Evolutionary conservation across 2,329 filamentous ascomycete species (phyloP).

Genomic region (Hortaea werneckii): DNA sequence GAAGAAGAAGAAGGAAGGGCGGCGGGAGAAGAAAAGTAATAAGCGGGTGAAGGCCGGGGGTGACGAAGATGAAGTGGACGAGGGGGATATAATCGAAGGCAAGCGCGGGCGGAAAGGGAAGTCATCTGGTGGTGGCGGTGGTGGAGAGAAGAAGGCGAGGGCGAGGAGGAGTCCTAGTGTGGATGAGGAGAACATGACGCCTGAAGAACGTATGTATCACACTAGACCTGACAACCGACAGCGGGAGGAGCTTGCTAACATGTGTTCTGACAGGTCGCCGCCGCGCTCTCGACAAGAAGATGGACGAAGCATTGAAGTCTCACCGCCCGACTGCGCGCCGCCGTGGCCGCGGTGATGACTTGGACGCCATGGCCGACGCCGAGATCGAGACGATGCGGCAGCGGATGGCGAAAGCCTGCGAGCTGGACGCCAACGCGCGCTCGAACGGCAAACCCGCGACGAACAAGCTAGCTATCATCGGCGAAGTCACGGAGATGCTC

Average conservation of each 20-base stretch:
- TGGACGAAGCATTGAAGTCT: slow-evolving; percentile 82
- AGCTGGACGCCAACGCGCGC: slow-evolving; percentile 75
- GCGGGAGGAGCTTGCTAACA: not conserved
- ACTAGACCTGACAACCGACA: not conserved
- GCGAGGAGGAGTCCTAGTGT: slow-evolving; percentile 42
- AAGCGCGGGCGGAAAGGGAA: slow-evolving; percentile 44
- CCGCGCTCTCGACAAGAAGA: slow-evolving; percentile 72
- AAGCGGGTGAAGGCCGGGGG: slow-evolving; percentile 41
- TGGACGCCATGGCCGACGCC: slow-evolving; percentile 82
- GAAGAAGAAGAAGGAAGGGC: too few species aligned
- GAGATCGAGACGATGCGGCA: slow-evolving; percentile 80
- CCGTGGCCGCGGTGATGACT: slow-evolving; percentile 72
- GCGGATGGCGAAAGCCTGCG: slow-evolving; percentile 82
- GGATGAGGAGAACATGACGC: slow-evolving; percentile 70
- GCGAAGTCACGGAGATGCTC: slow-evolving; percentile 76
- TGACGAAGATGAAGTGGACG: slow-evolving; percentile 42
- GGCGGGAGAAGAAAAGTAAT: slow-evolving; percentile 41
- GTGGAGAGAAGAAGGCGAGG: slow-evolving; percentile 29
- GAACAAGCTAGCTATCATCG: slow-evolving; percentile 87
- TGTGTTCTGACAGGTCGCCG: slow-evolving; percentile 46
- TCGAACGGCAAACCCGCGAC: slow-evolving; percentile 69
- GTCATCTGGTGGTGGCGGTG: slow-evolving; percentile 34
- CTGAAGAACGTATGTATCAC: slow-evolving; percentile 60
- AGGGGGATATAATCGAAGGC: slow-evolving; percentile 44
- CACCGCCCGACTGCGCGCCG: slow-evolving; percentile 59